These are phyloP conservation scores for apple (Malus domestica) DNA, from an alignment of 306 rosid species.

Conservation along the genomic window ASM211411v1 NC_041803.1:24305001-24305500, in stretches of 20 bases:
- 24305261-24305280: constrained; percentile 34
- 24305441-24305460: constrained; percentile 63
- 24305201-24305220: constrained; percentile 57
- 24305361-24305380: constrained; percentile 57
- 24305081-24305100: constrained; percentile 63
- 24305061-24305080: constrained; percentile 56
- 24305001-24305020: constrained; percentile 71
- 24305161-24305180: constrained; percentile 60
- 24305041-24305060: constrained; percentile 39
- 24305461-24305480: constrained; percentile 58
- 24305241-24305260: constrained; percentile 66
- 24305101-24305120: constrained; percentile 52
- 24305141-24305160: constrained; percentile 63
- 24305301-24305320: constrained; percentile 59
- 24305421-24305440: constrained; percentile 53
- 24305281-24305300: constrained; percentile 43
- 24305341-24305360: constrained; percentile 62
- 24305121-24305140: constrained; percentile 57
- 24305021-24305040: constrained; percentile 48
- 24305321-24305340: constrained; percentile 45
- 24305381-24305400: constrained; percentile 41
- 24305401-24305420: constrained; percentile 41
- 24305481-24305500: constrained; percentile 63
- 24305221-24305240: constrained; percentile 59
- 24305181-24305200: constrained; percentile 67